A percentile compares a stretch with the other conserved stretches of the same genome.
phyloP scores from a whole-genome alignment of 2,329 filamentous ascomycete genomes.

The Claviceps capensis region DNA sequence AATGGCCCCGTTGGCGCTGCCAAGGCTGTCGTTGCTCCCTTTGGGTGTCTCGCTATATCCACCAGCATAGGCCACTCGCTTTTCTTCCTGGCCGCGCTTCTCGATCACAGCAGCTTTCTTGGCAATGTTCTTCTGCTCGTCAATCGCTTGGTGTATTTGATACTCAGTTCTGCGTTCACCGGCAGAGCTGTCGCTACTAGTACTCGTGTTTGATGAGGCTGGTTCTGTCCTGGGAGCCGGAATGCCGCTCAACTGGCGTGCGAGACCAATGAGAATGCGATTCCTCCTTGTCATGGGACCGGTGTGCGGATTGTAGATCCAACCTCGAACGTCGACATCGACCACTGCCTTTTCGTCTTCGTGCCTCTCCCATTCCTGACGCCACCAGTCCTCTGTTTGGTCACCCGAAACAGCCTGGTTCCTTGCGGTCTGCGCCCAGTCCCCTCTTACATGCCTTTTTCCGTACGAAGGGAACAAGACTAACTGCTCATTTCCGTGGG shows the following conservation, averaged over 20 bases:
- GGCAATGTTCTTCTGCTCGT: constrained; percentile 52
- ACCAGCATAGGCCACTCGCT: constrained; percentile 54
- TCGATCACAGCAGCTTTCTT: constrained; percentile 68
- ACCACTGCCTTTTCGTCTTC: constrained; percentile 77
- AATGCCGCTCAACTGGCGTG: constrained; percentile 76
- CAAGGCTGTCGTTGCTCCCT: constrained; percentile 25
- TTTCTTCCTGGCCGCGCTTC: constrained; percentile 55
- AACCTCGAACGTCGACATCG: constrained; percentile 88
- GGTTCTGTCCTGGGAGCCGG: constrained; percentile 46
- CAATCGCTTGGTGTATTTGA: constrained; percentile 29
- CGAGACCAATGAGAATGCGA: constrained; percentile 72
- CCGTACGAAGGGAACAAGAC: constrained; percentile 92
- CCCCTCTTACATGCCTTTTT: constrained; percentile 48
- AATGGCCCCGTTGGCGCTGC: constrained; percentile 11
- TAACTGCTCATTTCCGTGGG: constrained; percentile 78
- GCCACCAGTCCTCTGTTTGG: constrained; percentile 56
- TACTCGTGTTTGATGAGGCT: constrained; percentile 6
- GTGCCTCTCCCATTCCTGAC: constrained; percentile 61
- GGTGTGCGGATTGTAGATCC: constrained; percentile 79
- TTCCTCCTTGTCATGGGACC: constrained; percentile 81
- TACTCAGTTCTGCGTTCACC: constrained; percentile 12
- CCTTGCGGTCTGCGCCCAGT: constrained; percentile 18
- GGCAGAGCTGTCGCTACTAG: constrained; percentile 4
- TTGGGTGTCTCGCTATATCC: constrained; percentile 57
- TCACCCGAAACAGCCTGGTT: constrained; percentile 16